Conservation (phyloP, 2,329 filamentous ascomycete species). For the Penicillium hordei region DNA sequence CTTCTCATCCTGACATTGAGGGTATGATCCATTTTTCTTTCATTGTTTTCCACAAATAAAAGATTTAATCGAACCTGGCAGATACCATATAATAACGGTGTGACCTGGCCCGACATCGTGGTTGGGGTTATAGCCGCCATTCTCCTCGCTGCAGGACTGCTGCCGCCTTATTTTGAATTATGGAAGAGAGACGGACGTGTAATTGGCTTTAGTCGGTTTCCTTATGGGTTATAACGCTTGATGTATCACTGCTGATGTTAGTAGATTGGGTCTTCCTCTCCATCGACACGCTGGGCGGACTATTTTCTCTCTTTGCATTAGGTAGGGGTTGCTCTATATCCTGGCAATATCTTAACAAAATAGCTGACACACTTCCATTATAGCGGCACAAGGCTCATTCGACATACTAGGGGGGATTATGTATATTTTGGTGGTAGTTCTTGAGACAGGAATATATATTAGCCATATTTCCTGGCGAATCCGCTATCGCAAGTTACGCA, state of each 20-base stretch:
- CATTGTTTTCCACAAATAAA: too few relatives aligned
- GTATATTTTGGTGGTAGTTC: conserved; percentile 60
- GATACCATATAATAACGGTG: conserved; percentile 56
- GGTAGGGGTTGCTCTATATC: conserved; percentile 40
- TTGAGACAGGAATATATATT: conserved; percentile 61
- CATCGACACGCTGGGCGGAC: conserved; percentile 61
- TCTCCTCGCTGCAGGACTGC: conserved; percentile 56
- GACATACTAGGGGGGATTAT: conserved; percentile 61
- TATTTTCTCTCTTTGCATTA: conserved; percentile 64
- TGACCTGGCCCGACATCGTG: conserved; percentile 55
- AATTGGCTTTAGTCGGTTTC: conserved; percentile 56
- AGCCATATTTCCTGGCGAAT: conserved; percentile 61
- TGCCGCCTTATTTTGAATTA: conserved; percentile 63
- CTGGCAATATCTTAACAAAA: neutral
- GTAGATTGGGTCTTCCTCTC: conserved; percentile 57
- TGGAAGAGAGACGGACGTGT: conserved; percentile 63
- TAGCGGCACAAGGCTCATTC: conserved; percentile 61
- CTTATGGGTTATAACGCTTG: neutral
- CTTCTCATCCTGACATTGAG: conserved; percentile 58
- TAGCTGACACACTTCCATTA: conserved; percentile 19
- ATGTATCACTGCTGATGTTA: conserved; percentile 18
- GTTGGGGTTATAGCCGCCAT: conserved; percentile 60
- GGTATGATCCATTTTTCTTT: conserved; percentile 37
- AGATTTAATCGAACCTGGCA: neutral
- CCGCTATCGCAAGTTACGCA: conserved; percentile 55